Evolutionary conservation across 192 early-diverging fungal species (phyloP).

Genomic region (Haplosporangium gracile): DNA sequence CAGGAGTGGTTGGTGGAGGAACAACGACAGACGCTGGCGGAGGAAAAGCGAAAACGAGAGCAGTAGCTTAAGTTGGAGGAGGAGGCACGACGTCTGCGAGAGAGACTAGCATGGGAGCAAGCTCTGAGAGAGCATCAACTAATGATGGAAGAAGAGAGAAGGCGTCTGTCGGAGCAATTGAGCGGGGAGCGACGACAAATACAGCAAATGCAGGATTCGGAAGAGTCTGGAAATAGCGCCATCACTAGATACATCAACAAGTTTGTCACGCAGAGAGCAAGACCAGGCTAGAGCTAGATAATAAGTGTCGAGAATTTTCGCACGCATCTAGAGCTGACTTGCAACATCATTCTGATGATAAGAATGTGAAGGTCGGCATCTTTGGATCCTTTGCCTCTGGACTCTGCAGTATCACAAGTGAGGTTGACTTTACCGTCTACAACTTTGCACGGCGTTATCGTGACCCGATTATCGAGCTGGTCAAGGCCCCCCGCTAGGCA

Average conservation of each 20-base stretch:
- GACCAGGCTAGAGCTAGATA: background rate
- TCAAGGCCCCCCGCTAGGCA: background rate
- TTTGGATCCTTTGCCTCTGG: conserved; percentile 17
- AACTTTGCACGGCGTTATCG: background rate
- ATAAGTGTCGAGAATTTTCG: background rate
- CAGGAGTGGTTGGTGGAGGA: background rate
- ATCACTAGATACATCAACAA: background rate
- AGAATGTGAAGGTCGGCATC: background rate
- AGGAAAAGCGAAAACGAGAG: background rate
- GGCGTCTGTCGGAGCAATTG: too few relatives aligned
- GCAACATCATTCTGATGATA: background rate
- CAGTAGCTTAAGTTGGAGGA: too few relatives aligned
- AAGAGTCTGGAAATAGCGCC: background rate
- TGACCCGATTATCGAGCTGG: background rate
- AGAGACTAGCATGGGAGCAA: background rate
- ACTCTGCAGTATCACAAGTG: background rate
- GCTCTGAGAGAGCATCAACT: too few relatives aligned
- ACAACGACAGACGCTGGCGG: background rate
- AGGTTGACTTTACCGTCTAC: conserved; percentile 7
- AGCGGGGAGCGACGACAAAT: too few relatives aligned
- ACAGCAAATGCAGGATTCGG: background rate
- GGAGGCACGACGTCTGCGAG: background rate
- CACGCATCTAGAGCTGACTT: background rate
- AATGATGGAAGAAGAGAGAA: too few relatives aligned
- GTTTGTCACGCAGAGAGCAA: background rate